Base-by-base conservation (phyloP, 805 yeast genomes). In the Candida ipomoeae region DNA sequence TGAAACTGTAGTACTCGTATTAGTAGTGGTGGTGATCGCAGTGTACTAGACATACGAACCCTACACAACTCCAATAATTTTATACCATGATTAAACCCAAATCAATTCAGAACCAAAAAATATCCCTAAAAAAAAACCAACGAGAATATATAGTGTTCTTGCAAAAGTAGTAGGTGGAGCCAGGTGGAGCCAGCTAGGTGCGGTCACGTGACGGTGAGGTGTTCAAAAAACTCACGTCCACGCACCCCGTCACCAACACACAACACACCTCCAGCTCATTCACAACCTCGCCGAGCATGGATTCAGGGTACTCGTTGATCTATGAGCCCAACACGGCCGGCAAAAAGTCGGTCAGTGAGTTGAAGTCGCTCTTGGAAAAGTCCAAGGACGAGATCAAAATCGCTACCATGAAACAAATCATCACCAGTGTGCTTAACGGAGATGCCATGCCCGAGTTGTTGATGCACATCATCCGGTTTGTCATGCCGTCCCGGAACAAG, bases 381-480 rank as follows among this genome's bases (percentile, higher is more conserved):
- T 94, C 96, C 48, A 81, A 82, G 55, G 99, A 92, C 67, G 96
- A 85, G 34, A 83, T 81, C 59, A 91, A 92, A 71, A 82, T 92
- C 57, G 87, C 82, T 47, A 85, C 96, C 53, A 94, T 94, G 99
- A 87, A 87, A 63, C 81, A 82, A 61, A 87, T 94, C 58, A 78
- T 94, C 58, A 82, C 87, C 52, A 79, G 89, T 47, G 90, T 95
- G 83, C 79, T 94, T 56, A 92, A 89, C 65, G 96, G 97, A 33
- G 96, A 92, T 62, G 83, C 95, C 52, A 77, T 92, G 83, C 95
- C 97, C 15, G 94, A 87, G 52, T 75, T 94, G 58, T 80, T 94
- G 70, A 94, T 94, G 99, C 96, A 91, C 66, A 88, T 94, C 59
- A 92, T 94, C 63, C 84, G 99, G 64, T 95, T 89, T 63, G 92